Evolutionary conservation across 371 early-diverging fungal genomes (phyloP).

Genomic region (Polyrhizophydium stewartii): DNA sequence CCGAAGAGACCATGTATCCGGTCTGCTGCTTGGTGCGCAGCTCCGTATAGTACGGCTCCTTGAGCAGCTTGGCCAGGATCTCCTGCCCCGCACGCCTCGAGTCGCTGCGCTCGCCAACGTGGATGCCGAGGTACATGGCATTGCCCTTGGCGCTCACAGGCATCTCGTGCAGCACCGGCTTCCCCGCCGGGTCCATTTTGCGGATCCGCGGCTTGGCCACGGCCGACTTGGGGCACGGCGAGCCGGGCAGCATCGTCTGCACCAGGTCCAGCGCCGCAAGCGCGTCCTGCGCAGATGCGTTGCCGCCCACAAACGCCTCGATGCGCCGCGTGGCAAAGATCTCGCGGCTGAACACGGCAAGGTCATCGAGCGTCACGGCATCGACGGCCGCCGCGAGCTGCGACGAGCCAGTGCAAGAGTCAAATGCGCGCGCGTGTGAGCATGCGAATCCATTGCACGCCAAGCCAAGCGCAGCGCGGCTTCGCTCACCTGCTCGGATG

Average conservation of each 20-base stretch:
- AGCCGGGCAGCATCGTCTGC: conserved; percentile 6
- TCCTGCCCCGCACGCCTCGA: conserved; percentile 16
- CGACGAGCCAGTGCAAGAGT: too few relatives aligned
- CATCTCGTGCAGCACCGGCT: conserved; percentile 3
- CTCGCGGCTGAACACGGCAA: conserved; percentile 7
- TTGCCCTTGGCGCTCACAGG: conserved; percentile 22
- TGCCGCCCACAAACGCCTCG: conserved; percentile 33
- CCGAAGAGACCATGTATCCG: background rate
- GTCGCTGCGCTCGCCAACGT: conserved; percentile 10
- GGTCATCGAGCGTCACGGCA: conserved; percentile 8
- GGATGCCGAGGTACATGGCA: conserved; percentile 17
- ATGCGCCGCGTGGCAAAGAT: conserved; percentile 14
- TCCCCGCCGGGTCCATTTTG: background rate
- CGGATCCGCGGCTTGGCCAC: conserved; percentile 8
- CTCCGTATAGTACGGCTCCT: conserved; percentile 33
- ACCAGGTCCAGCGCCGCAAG: conserved; percentile 11
- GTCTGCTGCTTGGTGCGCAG: conserved; percentile 10
- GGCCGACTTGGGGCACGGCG: conserved; percentile 3
- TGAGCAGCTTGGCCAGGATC: conserved; percentile 25
- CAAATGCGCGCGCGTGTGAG: too few relatives aligned
- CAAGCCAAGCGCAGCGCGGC: background rate
- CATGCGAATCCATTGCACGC: too few relatives aligned
- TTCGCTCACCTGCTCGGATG: conserved; percentile 1
- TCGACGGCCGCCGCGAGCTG: conserved; percentile 20
- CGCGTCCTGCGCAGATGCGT: conserved; percentile 8